Base-by-base conservation (phyloP, 306 rosid genomes). In the Quercus aquifolioides region DNA sequence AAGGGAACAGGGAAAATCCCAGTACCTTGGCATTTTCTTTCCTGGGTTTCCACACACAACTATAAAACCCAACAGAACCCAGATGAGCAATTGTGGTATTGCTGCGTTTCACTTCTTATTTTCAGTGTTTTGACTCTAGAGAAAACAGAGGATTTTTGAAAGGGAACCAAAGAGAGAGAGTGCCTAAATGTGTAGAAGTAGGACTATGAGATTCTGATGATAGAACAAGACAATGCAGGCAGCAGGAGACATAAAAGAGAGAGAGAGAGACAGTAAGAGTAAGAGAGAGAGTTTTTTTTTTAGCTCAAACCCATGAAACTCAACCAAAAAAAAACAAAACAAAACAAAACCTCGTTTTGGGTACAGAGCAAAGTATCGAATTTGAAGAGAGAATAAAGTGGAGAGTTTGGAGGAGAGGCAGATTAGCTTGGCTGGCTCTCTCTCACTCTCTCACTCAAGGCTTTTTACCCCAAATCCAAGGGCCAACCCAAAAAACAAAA, bases 381-480 rank as follows among this genome's bases (percentile, higher is more conserved):
- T 83, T 92, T 88, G 92, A 87, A 84, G 88, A 83, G 87, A 83
- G 88, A 90, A 88, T 88, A 91, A 92, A 92, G 96, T 78, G 72
- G 72, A 18, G 25, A 18, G 25, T 67, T 67, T 67, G 72, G 72
- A 67, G 72, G 26, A 67, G 52, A 67, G 52, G 90, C 26, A 84
- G 84, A 74, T 74, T 82, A 67, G 84, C 79, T 55, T 85, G 76
- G 82, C 54, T 65, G 62, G 52, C 71, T 78, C 23, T 30, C 63
- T 65, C 73, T 52, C 80, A 64, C 59, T 35, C 80, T 80, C 80
- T 69, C 80, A 81, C 77, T 80, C 84, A 86, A 80, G 89, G 87
- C 77, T 79, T 86, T 92, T 79, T 78, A 83, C 97, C 89, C 86
- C 91, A 92, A 92, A 87, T 74, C 85, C 94, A 88, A 92, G 90